Evolutionary conservation across 2,329 filamentous ascomycete species (phyloP).

Genomic region (Trichoderma sp.): DNA sequence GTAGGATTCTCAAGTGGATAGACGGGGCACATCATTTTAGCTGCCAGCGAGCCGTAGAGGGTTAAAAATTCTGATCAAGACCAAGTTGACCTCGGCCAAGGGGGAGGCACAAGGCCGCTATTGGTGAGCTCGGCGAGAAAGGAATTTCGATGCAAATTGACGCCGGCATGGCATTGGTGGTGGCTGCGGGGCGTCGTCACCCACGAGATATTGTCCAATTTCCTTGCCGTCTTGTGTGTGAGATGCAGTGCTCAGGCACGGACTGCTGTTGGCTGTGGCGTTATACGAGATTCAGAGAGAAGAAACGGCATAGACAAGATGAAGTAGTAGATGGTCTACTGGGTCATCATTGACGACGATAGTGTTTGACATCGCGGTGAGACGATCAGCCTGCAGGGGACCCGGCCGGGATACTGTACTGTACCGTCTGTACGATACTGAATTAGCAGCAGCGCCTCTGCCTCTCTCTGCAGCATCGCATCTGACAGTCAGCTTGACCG

Average conservation of each 20-base stretch:
- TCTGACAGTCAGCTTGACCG: conserved; percentile 13
- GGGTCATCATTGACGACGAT: not conserved
- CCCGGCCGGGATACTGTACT: not conserved
- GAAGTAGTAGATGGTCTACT: not conserved
- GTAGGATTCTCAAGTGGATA: conserved; percentile 1
- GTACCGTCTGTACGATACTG: too few species aligned
- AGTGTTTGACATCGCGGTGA: not conserved
- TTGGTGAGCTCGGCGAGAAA: not conserved
- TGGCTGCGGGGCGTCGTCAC: conserved; percentile 11
- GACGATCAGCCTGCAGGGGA: not conserved
- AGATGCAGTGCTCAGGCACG: not conserved
- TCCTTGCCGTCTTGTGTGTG: not conserved
- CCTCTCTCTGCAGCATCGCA: conserved; percentile 6
- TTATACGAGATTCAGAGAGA: not conserved
- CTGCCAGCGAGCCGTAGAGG: not conserved
- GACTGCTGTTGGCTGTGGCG: not conserved
- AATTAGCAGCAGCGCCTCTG: not conserved
- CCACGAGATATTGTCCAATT: conserved; percentile 9
- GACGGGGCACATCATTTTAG: not conserved
- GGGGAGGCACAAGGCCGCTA: not conserved
- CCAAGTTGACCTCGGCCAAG: not conserved
- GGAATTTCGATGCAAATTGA: not conserved
- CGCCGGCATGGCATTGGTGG: conserved; percentile 4
- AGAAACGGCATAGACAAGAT: not conserved
- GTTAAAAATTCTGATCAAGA: not conserved